Conservation (phyloP, 2,329 filamentous ascomycete genomes). For the Diaporthe helianthi region DNA sequence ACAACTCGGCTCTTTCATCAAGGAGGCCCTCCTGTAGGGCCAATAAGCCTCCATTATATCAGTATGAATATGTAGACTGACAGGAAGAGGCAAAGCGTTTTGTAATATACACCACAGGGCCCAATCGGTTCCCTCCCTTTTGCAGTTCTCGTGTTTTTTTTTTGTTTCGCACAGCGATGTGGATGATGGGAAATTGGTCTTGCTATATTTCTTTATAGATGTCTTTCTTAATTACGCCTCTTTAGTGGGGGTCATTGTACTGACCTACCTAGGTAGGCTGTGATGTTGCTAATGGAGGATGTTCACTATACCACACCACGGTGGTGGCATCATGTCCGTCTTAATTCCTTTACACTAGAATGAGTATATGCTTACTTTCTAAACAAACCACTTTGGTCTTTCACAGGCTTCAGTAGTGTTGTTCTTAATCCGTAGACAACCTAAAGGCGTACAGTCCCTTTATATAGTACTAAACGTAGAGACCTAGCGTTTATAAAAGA, state of each 20-base stretch:
- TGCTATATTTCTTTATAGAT: not conserved
- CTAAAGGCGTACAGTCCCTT: no score
- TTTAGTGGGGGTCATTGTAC: constrained; percentile 14
- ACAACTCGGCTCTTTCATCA: constrained; percentile 45
- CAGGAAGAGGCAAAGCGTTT: not conserved
- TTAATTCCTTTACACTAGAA: constrained; percentile 21
- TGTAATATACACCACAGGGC: constrained; percentile 6
- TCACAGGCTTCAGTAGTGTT: no score
- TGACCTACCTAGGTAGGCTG: constrained; percentile 16
- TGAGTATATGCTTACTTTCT: constrained; percentile 10
- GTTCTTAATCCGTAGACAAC: no score
- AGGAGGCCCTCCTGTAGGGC: constrained; percentile 44
- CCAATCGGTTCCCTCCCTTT: constrained; percentile 4
- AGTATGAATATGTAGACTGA: not conserved
- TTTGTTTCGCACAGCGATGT: constrained; percentile 16
- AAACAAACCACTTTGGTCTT: not conserved
- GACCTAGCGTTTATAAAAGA: no score
- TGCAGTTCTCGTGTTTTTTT: not conserved
- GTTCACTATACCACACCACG: not conserved
- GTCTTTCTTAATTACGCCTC: not conserved
- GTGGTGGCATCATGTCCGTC: constrained; percentile 16
- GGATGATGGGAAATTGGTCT: constrained; percentile 1
- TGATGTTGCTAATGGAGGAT: constrained; percentile 6
- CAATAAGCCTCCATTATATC: no score
- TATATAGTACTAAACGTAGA: no score